Conservation (phyloP, 2,329 filamentous ascomycete species). For the Emydomyces testavorans region DNA sequence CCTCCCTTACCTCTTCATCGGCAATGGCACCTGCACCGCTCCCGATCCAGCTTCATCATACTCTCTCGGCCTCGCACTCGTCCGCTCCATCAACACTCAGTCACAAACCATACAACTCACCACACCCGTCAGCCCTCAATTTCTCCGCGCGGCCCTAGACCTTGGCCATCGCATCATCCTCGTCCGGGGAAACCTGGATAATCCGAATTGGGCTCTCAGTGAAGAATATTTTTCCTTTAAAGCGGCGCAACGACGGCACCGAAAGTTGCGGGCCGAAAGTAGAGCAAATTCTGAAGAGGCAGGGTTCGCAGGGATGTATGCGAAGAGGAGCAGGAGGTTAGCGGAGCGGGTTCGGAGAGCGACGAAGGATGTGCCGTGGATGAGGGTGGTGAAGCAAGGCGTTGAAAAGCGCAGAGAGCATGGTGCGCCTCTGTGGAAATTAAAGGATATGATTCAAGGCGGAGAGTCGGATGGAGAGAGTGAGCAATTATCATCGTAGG, state of each 20-base stretch:
- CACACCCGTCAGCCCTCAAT: conserved; percentile 36
- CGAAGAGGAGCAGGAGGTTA: not conserved
- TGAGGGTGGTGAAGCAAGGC: conserved; percentile 25
- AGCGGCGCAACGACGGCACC: conserved; percentile 28
- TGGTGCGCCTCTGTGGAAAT: conserved; percentile 27
- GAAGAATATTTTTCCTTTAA: conserved; percentile 34
- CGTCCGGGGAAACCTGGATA: conserved; percentile 38
- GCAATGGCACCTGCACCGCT: conserved; percentile 32
- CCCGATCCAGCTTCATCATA: conserved; percentile 39
- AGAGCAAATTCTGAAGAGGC: conserved; percentile 17
- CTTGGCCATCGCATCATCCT: conserved; percentile 36
- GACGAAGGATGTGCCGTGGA: conserved; percentile 31
- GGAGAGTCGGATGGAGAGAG: conserved; percentile 25
- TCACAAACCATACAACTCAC: conserved; percentile 36
- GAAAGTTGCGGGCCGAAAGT: conserved; percentile 18
- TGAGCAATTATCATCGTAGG: conserved; percentile 19
- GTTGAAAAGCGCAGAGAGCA: not conserved
- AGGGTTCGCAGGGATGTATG: not conserved
- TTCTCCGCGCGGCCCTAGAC: conserved; percentile 25
- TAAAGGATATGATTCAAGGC: conserved; percentile 31
- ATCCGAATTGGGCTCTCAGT: conserved; percentile 36
- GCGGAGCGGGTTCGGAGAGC: conserved; percentile 26
- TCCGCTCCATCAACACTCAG: conserved; percentile 33
- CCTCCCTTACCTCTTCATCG: conserved; percentile 42
- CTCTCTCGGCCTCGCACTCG: conserved; percentile 41